Conservation (phyloP, 2,329 filamentous ascomycete genomes). For the Apiospora arundinis region DNA sequence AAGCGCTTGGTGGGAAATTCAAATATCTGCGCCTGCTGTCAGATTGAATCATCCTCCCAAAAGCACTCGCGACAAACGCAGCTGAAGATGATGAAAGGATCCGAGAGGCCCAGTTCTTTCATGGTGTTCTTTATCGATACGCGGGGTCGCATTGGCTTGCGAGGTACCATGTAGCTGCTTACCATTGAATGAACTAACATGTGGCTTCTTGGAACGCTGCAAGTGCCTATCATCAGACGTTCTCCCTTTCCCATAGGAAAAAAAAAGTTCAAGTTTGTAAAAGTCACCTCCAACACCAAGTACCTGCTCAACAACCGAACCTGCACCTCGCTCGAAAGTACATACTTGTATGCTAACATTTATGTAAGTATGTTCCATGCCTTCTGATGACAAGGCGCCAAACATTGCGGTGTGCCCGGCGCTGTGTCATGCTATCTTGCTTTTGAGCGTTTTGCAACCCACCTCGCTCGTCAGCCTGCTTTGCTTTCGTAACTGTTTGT, state of each 20-base stretch:
- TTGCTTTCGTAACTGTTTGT: slow-evolving; percentile 4
- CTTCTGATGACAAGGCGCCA: neutral
- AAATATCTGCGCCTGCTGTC: neutral
- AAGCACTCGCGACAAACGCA: neutral
- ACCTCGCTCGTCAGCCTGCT: slow-evolving; percentile 5
- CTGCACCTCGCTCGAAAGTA: neutral
- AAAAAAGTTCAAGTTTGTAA: neutral
- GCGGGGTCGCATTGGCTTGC: neutral
- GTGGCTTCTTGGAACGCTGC: slow-evolving; percentile 2
- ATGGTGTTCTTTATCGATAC: neutral
- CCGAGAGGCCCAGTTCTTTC: neutral
- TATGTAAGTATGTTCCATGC: slow-evolving; percentile 10
- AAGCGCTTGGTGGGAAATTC: neutral
- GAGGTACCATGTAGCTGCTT: neutral
- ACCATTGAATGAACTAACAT: neutral
- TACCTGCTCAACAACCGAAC: neutral
- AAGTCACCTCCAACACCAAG: neutral
- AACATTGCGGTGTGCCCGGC: neutral
- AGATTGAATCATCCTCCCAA: neutral
- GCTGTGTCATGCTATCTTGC: slow-evolving; percentile 5
- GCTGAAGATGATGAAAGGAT: neutral
- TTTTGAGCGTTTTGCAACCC: neutral
- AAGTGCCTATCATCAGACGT: neutral
- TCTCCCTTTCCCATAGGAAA: neutral
- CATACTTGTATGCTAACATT: slow-evolving; percentile 14